Percentiles rank a stretch among this genome's conserved stretches.
Conservation (phyloP, 306 rosid species). For the Hylodesmum podocarpum region DNA sequence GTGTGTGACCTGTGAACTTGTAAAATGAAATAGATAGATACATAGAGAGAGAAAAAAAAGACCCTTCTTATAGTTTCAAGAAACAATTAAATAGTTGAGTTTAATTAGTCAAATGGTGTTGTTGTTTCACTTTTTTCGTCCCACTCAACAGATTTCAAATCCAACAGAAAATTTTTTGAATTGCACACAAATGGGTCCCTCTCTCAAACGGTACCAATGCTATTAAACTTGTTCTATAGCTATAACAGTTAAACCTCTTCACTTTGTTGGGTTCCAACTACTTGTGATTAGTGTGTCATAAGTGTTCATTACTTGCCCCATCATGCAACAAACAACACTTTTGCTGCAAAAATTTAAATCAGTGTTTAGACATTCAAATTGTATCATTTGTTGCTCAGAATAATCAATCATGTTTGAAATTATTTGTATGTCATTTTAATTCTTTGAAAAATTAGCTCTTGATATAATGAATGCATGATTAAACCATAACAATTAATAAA, state of each 20-base stretch:
- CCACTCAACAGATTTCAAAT: slow-evolving; percentile 66
- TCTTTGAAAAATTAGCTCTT: neutral
- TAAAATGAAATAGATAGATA: slow-evolving; percentile 11
- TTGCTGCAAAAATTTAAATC: neutral
- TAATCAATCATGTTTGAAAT: neutral
- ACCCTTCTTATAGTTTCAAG: slow-evolving; percentile 42
- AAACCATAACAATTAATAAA: neutral
- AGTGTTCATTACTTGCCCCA: neutral
- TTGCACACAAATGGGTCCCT: slow-evolving; percentile 53
- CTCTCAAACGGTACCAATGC: slow-evolving; percentile 56
- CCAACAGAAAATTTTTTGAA: slow-evolving; percentile 53
- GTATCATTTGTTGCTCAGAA: neutral
- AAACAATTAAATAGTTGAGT: neutral
- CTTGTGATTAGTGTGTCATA: neutral
- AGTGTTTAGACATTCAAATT: neutral
- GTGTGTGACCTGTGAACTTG: no score
- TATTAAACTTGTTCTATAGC: no score
- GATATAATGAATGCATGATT: neutral
- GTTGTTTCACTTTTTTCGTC: slow-evolving; percentile 45
- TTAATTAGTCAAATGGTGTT: slow-evolving; percentile 43
- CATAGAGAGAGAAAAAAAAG: neutral
- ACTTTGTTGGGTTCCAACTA: slow-evolving; percentile 47
- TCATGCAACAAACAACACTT: neutral
- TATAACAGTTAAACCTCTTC: neutral
- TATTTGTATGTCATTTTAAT: neutral